Evolutionary conservation across 2,329 filamentous ascomycete genomes (phyloP).

Genomic region (Botrytis paeoniae): DNA sequence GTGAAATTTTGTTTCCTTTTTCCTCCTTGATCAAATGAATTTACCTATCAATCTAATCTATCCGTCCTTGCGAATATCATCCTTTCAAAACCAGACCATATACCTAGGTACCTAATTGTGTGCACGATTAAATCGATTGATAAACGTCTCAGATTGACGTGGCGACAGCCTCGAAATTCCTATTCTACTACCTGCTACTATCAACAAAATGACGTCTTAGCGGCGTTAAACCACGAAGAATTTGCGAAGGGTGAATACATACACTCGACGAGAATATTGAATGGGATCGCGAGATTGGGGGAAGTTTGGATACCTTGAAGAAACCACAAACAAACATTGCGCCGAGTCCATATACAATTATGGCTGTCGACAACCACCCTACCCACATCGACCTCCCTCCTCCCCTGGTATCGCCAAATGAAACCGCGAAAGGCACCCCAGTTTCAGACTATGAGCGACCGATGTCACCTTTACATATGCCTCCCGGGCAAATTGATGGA

Average conservation of each 20-base stretch:
- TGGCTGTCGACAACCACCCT: constrained; percentile 11
- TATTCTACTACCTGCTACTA: not conserved
- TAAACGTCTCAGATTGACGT: constrained; percentile 1
- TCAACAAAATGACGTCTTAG: not conserved
- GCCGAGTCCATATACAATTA: not conserved
- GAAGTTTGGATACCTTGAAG: not conserved
- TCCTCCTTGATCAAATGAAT: not conserved
- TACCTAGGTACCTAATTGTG: not conserved
- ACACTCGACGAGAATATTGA: not conserved
- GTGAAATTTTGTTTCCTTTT: not conserved
- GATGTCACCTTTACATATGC: constrained; percentile 32
- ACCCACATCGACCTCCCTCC: constrained; percentile 11
- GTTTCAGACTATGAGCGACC: constrained; percentile 21
- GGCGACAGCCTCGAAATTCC: constrained; percentile 6
- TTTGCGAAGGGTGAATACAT: not conserved
- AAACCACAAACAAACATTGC: not conserved
- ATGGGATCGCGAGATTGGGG: not conserved
- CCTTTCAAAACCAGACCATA: not conserved
- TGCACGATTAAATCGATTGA: not conserved
- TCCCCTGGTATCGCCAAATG: not conserved
- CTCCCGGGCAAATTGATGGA: constrained; percentile 33
- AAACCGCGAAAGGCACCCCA: constrained; percentile 8
- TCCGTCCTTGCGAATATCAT: not conserved
- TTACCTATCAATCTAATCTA: not conserved
- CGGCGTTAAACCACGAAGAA: not conserved